Evolutionary conservation across 306 rosid species (phyloP).

Genomic region (Canavalia ensiformis): DNA sequence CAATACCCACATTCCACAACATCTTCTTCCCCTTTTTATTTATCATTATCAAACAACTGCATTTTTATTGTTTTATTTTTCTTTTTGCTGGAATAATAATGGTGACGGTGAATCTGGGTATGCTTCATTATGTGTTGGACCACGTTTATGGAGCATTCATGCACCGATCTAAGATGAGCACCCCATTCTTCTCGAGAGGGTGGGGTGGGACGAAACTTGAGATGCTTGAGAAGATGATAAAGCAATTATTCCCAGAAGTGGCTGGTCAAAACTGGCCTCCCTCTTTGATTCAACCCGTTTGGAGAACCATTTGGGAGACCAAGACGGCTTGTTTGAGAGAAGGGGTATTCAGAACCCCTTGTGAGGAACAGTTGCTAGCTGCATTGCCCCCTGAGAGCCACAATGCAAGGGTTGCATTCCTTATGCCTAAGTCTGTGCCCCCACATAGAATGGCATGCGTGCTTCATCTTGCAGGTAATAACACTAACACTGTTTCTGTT

Average conservation of each 20-base stretch:
- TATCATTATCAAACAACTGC: not conserved
- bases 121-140: conserved; percentile 91
- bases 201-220: conserved; percentile 95
- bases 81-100: conserved; percentile 49
- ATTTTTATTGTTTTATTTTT: too few species aligned
- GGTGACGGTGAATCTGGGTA: conserved; percentile 85
- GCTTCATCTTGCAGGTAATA: conserved; percentile 97
- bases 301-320: conserved; percentile 92
- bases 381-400: conserved; percentile 98
- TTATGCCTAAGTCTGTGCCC: conserved; percentile 73
- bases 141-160: conserved; percentile 92
- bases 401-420: conserved; percentile 89
- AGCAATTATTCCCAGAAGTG: conserved; percentile 76
- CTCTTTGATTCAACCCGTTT: conserved; percentile 64
- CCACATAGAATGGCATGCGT: conserved; percentile 85
- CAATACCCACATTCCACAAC: not conserved
- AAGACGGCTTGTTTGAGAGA: conserved; percentile 78
- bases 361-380: conserved; percentile 77
- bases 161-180: conserved; percentile 86
- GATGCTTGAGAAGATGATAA: conserved; percentile 79
- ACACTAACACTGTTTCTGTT: not conserved
- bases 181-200: conserved; percentile 86
- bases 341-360: conserved; percentile 87
- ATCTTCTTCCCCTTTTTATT: conserved; percentile 20
- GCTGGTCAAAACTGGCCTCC: conserved; percentile 84